phyloP scores from a whole-genome alignment of 192 early-diverging fungal genomes.

The Coemansia sp. region DNA sequence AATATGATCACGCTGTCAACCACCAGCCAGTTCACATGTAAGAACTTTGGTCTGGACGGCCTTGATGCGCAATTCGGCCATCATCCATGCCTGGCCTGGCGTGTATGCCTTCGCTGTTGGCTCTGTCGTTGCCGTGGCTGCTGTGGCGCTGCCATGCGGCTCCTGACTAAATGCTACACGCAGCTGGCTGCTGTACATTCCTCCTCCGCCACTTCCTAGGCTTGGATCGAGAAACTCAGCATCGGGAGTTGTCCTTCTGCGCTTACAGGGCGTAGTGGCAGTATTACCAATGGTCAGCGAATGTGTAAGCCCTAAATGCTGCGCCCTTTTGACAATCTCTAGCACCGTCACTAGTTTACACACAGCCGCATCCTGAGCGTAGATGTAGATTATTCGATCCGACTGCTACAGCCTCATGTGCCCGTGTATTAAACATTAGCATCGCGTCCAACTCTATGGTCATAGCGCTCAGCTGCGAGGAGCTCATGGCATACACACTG shows the following conservation, averaged over 20 bases:
- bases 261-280: background rate
- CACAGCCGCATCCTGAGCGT: conserved; percentile 36
- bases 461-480: no score
- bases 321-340: conserved; percentile 34
- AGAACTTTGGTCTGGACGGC: no score
- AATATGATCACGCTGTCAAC: no score
- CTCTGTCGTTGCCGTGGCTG: background rate
- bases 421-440: background rate
- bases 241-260: background rate
- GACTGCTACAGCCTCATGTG: background rate
- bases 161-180: background rate
- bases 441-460: no score
- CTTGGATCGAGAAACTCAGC: background rate
- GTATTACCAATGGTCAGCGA: conserved; percentile 15
- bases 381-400: conserved; percentile 6
- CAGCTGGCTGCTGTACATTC: conserved; percentile 7
- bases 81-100: conserved; percentile 19
- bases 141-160: background rate
- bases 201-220: no score
- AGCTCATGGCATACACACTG: background rate
- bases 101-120: background rate
- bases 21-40: no score
- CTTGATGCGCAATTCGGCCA: conserved; percentile 1
- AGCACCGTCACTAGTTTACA: conserved; percentile 35
- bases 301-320: background rate